Base-by-base conservation (phyloP, 345 rosid genomes). In the Nephelium lappaceum region DNA sequence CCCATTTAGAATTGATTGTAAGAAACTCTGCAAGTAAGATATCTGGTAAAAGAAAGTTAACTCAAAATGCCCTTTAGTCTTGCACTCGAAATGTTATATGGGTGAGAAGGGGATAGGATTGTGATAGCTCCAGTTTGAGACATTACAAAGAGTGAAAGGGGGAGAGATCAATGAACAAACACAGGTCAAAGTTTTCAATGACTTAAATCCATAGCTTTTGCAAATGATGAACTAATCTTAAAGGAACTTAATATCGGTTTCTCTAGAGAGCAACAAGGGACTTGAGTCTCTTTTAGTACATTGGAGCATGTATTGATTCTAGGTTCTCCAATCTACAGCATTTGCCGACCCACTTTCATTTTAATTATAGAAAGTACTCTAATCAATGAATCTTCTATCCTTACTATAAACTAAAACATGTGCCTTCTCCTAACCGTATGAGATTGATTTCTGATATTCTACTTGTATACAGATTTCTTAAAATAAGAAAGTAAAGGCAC, bases 11-110 rank as follows among this genome's bases (percentile, higher is more conserved):
- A 53, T 77, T 75, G 63, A 67, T 43, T 18, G 38, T 25, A 41
- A 69, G 53, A 71, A 38, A 69, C 55, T 12, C 25, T 9, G 21
- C 7, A 85, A 43, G 36, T 74, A 79, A 75, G 38, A 61, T 64
- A 49, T 10, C 8, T 45, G 19, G 57, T 24, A 58, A 81, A 24
- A 16, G 31, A 62, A 77, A 41, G 36, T 42, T 5, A 38, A 65
- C 39, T 31, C 11, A 79, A 76, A 47, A 72, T 70, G 62, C n/a
- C 11, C 18, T 15, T 41, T 55, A 31, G 19, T 36, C 14, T 58
- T 55, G 27, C 8, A 23, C 21, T 41, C 67, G n/a, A n/a, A 72
- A 15, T 70, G 53, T 27, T 51, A 71, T 18, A 71, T n/a, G 24
- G 62, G 15, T 18, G 3, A 12, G 73, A 25, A 70, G 16, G 23